Conservation (phyloP, 306 rosid genomes). For the Neltuma alba region DNA sequence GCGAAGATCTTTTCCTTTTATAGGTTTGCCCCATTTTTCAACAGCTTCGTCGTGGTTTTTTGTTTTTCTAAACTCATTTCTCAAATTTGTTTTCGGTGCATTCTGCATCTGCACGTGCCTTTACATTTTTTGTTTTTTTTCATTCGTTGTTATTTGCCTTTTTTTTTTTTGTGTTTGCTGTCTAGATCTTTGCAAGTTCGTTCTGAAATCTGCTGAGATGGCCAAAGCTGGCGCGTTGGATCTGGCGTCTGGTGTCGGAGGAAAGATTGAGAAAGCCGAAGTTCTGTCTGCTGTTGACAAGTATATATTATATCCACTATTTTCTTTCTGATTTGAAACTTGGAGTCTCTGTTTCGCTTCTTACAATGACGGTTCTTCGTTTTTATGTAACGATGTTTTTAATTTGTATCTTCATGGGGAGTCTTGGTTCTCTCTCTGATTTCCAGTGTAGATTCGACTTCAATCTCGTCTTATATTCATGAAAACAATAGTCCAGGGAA, state of each 20-base stretch:
- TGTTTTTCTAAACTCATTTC: neutral
- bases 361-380: neutral
- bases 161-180: neutral
- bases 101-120: neutral
- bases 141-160: too few species aligned
- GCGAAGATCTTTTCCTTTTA: neutral
- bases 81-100: neutral
- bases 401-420: neutral
- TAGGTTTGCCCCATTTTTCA: neutral
- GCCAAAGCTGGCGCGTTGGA: slow-evolving; percentile 71
- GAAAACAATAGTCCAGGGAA: neutral
- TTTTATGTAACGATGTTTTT: neutral
- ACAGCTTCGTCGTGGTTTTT: neutral
- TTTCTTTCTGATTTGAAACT: neutral
- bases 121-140: neutral
- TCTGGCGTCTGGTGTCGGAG: slow-evolving; percentile 90
- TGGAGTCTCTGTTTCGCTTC: slow-evolving; percentile 5
- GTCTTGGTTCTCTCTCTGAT: neutral
- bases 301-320: slow-evolving; percentile 35
- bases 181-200: slow-evolving; percentile 27
- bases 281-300: slow-evolving; percentile 80
- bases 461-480: neutral
- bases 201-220: slow-evolving; percentile 18
- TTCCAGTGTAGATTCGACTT: neutral
- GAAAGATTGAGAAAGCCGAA: slow-evolving; percentile 69